phyloP scores from a whole-genome alignment of 2,329 filamentous ascomycete genomes.

The Stagonosporopsis rhizophila region DNA sequence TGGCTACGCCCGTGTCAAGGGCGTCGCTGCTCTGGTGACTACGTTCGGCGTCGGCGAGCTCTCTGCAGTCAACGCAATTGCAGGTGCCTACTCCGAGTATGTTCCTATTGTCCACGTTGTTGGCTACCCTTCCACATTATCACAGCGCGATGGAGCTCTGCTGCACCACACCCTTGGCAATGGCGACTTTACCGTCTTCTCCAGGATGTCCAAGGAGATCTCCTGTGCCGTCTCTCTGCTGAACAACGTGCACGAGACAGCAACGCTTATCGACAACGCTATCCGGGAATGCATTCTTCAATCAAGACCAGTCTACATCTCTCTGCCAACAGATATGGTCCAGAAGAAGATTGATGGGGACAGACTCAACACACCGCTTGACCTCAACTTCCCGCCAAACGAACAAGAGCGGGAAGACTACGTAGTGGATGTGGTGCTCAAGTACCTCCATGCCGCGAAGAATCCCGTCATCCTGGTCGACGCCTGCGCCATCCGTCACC shows the following conservation, averaged over 20 bases:
- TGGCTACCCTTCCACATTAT: constrained; percentile 52
- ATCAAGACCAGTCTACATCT: constrained; percentile 83
- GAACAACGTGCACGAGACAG: constrained; percentile 72
- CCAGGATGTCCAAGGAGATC: constrained; percentile 76
- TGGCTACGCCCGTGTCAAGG: constrained; percentile 56
- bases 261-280: constrained; percentile 77
- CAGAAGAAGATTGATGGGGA: constrained; percentile 77
- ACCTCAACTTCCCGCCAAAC: constrained; percentile 70
- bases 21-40: constrained; percentile 55
- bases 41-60: constrained; percentile 59
- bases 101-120: constrained; percentile 58
- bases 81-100: constrained; percentile 57
- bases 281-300: constrained; percentile 76
- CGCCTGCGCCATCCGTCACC: constrained; percentile 80
- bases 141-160: constrained; percentile 52
- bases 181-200: constrained; percentile 82
- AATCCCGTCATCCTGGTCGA: constrained; percentile 82
- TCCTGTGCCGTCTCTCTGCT: constrained; percentile 76
- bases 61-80: constrained; percentile 56
- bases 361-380: constrained; percentile 72
- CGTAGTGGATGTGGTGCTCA: constrained; percentile 79
- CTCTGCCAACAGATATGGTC: constrained; percentile 82
- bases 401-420: constrained; percentile 77
- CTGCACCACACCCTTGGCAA: constrained; percentile 58
- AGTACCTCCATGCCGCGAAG: constrained; percentile 74